phyloP scores from a whole-genome alignment of 2,329 filamentous ascomycete genomes.

The Aspergillus sp. region DNA sequence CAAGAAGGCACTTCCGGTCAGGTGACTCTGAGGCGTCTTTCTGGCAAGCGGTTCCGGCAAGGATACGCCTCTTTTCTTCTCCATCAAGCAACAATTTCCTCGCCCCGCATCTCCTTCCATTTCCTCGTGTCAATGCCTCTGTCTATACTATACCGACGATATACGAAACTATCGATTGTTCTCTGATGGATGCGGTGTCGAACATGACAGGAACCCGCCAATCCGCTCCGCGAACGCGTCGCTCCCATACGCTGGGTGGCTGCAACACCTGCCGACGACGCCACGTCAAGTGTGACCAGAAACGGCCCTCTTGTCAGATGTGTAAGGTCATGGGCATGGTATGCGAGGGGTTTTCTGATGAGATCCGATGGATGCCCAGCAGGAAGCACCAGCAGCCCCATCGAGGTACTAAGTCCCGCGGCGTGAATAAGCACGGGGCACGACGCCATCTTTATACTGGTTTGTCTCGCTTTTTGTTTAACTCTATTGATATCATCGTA shows the following conservation, averaged over 20 bases:
- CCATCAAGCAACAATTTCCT: background rate
- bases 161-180: too few species aligned
- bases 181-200: background rate
- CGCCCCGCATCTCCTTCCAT: background rate
- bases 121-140: too few species aligned
- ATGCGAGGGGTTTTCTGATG: conserved; percentile 32
- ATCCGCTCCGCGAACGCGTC: conserved; percentile 14
- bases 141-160: too few species aligned
- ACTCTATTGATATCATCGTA: background rate
- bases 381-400: conserved; percentile 6
- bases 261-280: conserved; percentile 36
- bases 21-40: too few species aligned
- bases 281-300: conserved; percentile 39
- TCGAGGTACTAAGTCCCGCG: background rate
- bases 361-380: conserved; percentile 30
- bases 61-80: background rate
- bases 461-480: conserved; percentile 3
- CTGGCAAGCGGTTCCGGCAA: background rate
- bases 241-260: conserved; percentile 33
- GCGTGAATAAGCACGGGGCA: conserved; percentile 16
- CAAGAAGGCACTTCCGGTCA: background rate
- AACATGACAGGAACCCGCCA: background rate
- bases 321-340: conserved; percentile 27
- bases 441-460: conserved; percentile 34
- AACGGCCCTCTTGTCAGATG: conserved; percentile 30